These are phyloP conservation scores for Pichia sp. DNA, from an alignment of 1,139 yeast species.

Conservation along the genomic window DNA sequence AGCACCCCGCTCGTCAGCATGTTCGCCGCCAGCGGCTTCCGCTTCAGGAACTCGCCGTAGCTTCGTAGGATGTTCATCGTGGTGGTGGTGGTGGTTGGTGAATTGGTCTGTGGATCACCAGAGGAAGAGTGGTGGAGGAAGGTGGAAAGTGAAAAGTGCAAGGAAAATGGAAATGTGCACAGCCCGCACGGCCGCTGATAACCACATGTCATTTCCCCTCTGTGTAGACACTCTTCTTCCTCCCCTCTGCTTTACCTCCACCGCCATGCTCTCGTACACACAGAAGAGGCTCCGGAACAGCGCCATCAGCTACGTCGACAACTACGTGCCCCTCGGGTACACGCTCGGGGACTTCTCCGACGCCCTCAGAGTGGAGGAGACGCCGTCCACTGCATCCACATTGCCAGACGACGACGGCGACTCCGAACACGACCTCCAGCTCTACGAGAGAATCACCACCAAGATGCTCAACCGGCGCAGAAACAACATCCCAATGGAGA, in stretches of 20 bases:
- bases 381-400: too few relatives aligned
- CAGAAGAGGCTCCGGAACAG: constrained; percentile 8
- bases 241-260: too few relatives aligned
- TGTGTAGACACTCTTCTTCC: too few relatives aligned
- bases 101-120: too few relatives aligned
- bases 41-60: not conserved
- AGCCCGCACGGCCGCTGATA: too few relatives aligned
- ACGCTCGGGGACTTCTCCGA: constrained; percentile 17
- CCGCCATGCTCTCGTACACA: constrained; percentile 2
- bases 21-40: constrained; percentile 5
- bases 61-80: not conserved
- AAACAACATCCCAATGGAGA: constrained; percentile 1
- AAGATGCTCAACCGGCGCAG: constrained; percentile 10
- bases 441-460: constrained; percentile 6
- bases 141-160: too few relatives aligned
- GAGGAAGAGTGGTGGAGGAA: too few relatives aligned
- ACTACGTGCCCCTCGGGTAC: constrained; percentile 18
- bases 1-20: constrained; percentile 9
- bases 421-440: constrained; percentile 3
- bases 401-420: constrained; percentile 10
- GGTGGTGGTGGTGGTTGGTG: too few relatives aligned
- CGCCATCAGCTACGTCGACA: constrained; percentile 14
- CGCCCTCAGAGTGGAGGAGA: constrained; percentile 1
- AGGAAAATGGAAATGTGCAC: too few relatives aligned
- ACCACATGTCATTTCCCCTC: too few relatives aligned